Conservation (phyloP, 257 asterid genomes). For the Solanum chmielewskii region DNA sequence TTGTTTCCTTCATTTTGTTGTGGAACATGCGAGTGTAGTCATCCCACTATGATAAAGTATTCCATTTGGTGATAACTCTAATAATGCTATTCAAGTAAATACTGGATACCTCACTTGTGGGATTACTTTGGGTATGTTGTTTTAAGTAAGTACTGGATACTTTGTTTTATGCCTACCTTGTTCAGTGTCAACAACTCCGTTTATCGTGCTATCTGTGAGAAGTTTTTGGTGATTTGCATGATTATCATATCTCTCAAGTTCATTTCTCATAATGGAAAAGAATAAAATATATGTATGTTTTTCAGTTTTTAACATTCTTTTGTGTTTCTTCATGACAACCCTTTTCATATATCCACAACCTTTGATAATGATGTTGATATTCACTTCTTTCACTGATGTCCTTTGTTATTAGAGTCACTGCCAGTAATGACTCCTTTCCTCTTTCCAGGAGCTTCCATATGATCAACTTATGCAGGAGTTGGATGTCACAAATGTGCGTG, state of each 20-base stretch:
- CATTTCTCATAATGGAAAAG: not conserved
- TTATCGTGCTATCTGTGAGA: not conserved
- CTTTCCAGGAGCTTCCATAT: slow-evolving; percentile 67
- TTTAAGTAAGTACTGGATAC: not conserved
- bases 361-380: not conserved
- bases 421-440: not conserved
- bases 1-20: not conserved
- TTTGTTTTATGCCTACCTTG: not conserved
- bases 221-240: not conserved
- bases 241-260: not conserved
- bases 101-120: not conserved
- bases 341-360: not conserved
- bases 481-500: slow-evolving; percentile 91
- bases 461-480: slow-evolving; percentile 81
- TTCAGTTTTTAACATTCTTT: not conserved
- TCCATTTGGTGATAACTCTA: not conserved
- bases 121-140: not conserved
- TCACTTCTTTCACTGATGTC: not conserved
- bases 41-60: not conserved
- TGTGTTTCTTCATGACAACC: not conserved
- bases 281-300: not conserved
- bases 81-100: not conserved
- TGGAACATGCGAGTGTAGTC: not conserved
- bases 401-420: not conserved
- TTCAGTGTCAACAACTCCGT: not conserved